Conservation (phyloP, 306 rosid species). For the Rubus idaeus region DNA sequence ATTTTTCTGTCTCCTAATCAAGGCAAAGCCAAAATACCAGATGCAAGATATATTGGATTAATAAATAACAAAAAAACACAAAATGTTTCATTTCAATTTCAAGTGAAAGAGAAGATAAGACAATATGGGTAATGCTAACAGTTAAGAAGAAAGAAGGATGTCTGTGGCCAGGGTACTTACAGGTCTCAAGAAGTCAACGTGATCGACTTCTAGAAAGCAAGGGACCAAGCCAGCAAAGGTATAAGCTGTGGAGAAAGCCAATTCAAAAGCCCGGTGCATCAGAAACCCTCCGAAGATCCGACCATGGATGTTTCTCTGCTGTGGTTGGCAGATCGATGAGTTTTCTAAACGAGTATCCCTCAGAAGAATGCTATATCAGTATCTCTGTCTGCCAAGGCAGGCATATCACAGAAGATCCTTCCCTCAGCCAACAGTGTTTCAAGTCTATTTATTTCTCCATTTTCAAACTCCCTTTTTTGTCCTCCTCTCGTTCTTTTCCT, state of each 20-base stretch:
- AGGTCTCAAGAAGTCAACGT: conserved; percentile 88
- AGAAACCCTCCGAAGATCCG: conserved; percentile 94
- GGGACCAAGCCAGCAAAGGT: conserved; percentile 91
- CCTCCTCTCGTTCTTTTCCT: conserved; percentile 67
- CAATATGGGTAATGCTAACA: neutral
- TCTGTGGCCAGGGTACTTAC: conserved; percentile 42
- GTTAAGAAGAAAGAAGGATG: neutral
- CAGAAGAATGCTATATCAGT: conserved; percentile 91
- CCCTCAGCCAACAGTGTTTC: conserved; percentile 64
- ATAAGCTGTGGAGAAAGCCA: conserved; percentile 94
- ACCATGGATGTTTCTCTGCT: conserved; percentile 96
- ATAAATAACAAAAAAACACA: neutral
- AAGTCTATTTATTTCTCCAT: conserved; percentile 45
- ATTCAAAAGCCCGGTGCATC: conserved; percentile 93
- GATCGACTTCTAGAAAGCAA: conserved; percentile 92
- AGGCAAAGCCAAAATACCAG: neutral
- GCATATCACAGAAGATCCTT: conserved; percentile 82
- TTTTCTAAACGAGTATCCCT: conserved; percentile 78
- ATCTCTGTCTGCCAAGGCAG: conserved; percentile 90
- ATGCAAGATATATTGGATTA: neutral
- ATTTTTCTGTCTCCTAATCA: neutral
- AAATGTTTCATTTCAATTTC: neutral
- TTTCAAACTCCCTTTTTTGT: conserved; percentile 48
- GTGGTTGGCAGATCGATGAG: conserved; percentile 89
- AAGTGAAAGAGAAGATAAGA: neutral